Percentiles rank a stretch among this genome's conserved stretches.
Conservation (phyloP, 2,329 filamentous ascomycete species). For the Fusarium agapanthi region DNA sequence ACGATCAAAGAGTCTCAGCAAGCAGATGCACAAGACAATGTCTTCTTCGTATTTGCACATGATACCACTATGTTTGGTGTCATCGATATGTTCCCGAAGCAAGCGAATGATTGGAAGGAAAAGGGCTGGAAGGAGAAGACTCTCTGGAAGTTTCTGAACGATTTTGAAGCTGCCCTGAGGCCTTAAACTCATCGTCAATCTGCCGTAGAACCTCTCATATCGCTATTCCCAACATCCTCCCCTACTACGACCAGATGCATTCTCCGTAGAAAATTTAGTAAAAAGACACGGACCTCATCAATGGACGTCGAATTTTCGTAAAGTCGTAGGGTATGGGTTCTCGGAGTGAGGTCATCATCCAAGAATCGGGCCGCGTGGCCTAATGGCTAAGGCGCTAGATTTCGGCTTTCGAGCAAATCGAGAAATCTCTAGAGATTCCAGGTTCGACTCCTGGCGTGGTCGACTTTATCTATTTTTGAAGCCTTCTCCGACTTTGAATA, state of each 20-base stretch:
- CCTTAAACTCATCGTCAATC: background rate
- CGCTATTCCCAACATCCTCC: fast-evolving
- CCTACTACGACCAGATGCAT: background rate
- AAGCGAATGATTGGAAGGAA: slow-evolving; percentile 4
- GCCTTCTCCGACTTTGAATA: fast-evolving
- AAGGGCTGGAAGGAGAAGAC: slow-evolving; percentile 10
- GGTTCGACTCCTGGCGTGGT: slow-evolving; percentile 24
- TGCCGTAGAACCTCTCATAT: fast-evolving
- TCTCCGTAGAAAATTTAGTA: fast-evolving
- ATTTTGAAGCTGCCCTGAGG: background rate
- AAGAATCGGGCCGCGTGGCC: slow-evolving; percentile 12
- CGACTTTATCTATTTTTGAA: background rate
- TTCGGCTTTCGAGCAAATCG: slow-evolving; percentile 2
- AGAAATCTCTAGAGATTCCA: slow-evolving; percentile 24
- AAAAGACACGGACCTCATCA: background rate
- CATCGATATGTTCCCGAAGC: background rate
- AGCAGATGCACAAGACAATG: slow-evolving; percentile 3
- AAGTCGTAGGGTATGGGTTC: fast-evolving
- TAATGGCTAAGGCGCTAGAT: slow-evolving; percentile 30
- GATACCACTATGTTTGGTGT: background rate
- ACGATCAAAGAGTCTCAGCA: slow-evolving; percentile 4
- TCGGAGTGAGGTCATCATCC: background rate
- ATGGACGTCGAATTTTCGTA: fast-evolving
- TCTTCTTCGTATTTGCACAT: slow-evolving; percentile 11
- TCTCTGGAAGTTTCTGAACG: slow-evolving; percentile 6